Conservation (phyloP, 2,329 filamentous ascomycete genomes). For the Fusarium temperatum region DNA sequence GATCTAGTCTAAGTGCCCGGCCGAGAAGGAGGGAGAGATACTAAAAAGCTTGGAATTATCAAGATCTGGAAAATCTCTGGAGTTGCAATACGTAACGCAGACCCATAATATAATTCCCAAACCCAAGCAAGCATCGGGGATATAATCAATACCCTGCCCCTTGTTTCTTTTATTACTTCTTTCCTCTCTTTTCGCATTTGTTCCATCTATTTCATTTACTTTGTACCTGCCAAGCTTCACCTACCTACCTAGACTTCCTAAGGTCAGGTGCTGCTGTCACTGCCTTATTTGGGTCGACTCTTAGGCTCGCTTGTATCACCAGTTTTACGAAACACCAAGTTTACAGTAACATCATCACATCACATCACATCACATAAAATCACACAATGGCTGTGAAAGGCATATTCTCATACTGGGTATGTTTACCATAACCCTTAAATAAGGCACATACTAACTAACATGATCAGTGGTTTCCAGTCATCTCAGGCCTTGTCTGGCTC, state of each 20-base stretch:
- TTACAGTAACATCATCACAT: background rate
- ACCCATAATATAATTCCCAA: conserved; percentile 13
- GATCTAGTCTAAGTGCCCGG: background rate
- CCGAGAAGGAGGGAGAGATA: conserved; percentile 11
- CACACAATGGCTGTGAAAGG: conserved; percentile 45
- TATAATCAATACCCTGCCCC: conserved; percentile 16
- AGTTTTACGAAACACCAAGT: background rate
- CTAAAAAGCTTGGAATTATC: conserved; percentile 20
- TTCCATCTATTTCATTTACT: background rate
- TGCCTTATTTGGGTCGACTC: background rate
- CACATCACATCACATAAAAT: background rate
- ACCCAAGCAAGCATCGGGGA: background rate
- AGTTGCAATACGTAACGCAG: conserved; percentile 15
- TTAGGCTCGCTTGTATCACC: background rate
- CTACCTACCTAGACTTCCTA: no score
- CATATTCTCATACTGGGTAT: conserved; percentile 54
- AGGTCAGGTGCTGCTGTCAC: background rate
- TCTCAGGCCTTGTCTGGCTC: conserved; percentile 72
- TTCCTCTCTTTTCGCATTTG: background rate
- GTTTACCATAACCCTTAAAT: background rate
- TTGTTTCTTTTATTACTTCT: background rate
- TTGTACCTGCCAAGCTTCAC: background rate
- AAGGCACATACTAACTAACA: conserved; percentile 30
- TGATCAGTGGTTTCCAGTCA: conserved; percentile 68
- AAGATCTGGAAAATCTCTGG: background rate